Conservation (phyloP, 2,329 filamentous ascomycete genomes). For the Penicillium griseofulvum region DNA sequence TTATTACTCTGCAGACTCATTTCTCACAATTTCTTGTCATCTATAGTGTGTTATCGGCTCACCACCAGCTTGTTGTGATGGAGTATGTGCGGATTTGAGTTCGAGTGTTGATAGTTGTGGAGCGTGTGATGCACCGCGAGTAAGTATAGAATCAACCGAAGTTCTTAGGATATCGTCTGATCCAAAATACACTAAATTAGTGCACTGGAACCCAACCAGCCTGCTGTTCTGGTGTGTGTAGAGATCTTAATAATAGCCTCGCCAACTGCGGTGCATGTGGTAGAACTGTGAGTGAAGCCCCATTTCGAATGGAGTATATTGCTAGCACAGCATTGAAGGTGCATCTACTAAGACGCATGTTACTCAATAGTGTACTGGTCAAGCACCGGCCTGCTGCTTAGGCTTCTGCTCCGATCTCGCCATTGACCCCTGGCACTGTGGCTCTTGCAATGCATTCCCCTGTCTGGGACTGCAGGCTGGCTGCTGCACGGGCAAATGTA, state of each 20-base stretch:
- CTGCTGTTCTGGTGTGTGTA: conserved; percentile 14
- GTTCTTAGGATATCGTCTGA: neutral
- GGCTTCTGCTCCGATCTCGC: conserved; percentile 11
- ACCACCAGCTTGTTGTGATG: neutral
- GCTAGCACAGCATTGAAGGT: neutral
- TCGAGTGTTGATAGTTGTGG: neutral
- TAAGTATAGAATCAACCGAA: neutral
- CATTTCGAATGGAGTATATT: neutral
- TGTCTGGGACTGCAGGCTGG: conserved; percentile 9
- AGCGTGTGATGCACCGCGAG: neutral
- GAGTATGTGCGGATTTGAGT: conserved; percentile 1
- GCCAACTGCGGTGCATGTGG: conserved; percentile 8
- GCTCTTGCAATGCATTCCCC: conserved; percentile 1
- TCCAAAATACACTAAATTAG: too few species aligned
- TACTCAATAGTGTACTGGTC: conserved; percentile 4
- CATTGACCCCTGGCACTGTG: conserved; percentile 8
- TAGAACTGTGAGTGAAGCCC: neutral
- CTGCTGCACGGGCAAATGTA: conserved; percentile 14
- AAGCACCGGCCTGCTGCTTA: conserved; percentile 12
- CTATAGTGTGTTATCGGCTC: neutral
- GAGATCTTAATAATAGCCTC: conserved; percentile 10
- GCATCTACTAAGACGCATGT: neutral
- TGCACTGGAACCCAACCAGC: conserved; percentile 13
- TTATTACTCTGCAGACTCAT: neutral
- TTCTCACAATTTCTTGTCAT: neutral